Percentiles rank a stretch among this genome's conserved stretches.
These are phyloP conservation scores for Colletotrichum graminicola DNA, from an alignment of 2,329 filamentous ascomycete genomes.

Conservation along the genomic window DNA sequence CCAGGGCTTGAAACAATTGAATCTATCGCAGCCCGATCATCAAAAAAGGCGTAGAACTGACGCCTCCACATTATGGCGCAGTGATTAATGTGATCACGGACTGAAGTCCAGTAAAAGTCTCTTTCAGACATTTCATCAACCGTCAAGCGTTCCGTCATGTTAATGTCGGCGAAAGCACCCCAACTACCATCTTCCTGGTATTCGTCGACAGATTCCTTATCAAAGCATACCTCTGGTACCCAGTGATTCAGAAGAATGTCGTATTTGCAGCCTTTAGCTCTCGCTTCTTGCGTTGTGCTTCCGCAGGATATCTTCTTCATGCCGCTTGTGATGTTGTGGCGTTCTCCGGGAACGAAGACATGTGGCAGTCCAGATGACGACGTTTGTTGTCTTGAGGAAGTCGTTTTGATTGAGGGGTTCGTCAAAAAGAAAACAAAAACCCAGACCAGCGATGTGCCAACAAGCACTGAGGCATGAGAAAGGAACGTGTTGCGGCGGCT, in stretches of 20 bases:
- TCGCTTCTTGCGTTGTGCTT: constrained; percentile 42
- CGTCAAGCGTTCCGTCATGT: constrained; percentile 42
- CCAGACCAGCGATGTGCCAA: constrained; percentile 45
- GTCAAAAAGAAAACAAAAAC: constrained; percentile 41
- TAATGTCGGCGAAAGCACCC: constrained; percentile 45
- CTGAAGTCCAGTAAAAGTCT: constrained; percentile 45
- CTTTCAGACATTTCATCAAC: constrained; percentile 44
- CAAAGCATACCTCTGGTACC: constrained; percentile 44
- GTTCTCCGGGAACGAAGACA: constrained; percentile 1
- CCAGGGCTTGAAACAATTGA: constrained; percentile 44
- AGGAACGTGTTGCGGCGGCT: constrained; percentile 31
- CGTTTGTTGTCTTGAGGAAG: not conserved
- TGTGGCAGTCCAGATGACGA: not conserved
- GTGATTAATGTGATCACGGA: constrained; percentile 47
- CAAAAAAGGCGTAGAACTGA: constrained; percentile 46
- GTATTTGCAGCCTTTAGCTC: constrained; percentile 43
- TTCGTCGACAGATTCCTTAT: constrained; percentile 45
- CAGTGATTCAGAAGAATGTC: constrained; percentile 47
- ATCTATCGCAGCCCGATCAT: constrained; percentile 44
- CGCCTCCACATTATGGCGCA: constrained; percentile 47
- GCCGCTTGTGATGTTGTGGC: constrained; percentile 44
- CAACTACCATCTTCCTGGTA: constrained; percentile 47
- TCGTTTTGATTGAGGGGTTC: constrained; percentile 17
- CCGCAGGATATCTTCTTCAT: constrained; percentile 43
- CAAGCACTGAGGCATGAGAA: constrained; percentile 41